A percentile compares a stretch with the other conserved stretches of the same genome.
Evolutionary conservation across 2,329 filamentous ascomycete genomes (phyloP).

Genomic region (Blastomyces parvus): DNA sequence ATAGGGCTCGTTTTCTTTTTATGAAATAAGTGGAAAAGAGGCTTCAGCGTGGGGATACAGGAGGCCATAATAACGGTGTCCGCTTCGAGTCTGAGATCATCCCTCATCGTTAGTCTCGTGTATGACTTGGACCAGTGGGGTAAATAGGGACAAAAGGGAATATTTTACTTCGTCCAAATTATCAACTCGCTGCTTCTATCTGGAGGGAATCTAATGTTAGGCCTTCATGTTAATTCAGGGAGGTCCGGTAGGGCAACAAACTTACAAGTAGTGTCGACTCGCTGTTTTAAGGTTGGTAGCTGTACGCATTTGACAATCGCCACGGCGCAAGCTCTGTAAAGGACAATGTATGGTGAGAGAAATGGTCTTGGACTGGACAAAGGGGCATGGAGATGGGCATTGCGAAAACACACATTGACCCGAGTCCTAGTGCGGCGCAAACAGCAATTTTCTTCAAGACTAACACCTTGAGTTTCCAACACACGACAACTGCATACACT

Average conservation of each 20-base stretch:
- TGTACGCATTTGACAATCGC: constrained; percentile 28
- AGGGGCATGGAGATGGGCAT: no score
- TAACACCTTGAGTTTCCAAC: constrained; percentile 29
- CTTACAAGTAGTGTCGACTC: constrained; percentile 26
- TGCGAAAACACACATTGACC: constrained; percentile 9
- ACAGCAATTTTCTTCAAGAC: constrained; percentile 24
- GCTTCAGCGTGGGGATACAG: constrained; percentile 27
- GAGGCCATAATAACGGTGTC: constrained; percentile 29
- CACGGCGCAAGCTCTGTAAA: constrained; percentile 24
- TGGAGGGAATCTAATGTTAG: not conserved
- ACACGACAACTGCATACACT: constrained; percentile 22
- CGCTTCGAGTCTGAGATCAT: constrained; percentile 22
- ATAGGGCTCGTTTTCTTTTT: not conserved
- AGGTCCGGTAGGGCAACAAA: not conserved
- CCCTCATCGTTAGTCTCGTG: not conserved
- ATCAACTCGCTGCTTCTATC: not conserved
- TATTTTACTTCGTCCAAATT: not conserved
- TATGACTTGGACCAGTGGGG: not conserved
- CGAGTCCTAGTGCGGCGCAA: constrained; percentile 23
- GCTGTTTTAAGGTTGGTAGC: constrained; percentile 21
- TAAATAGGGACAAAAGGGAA: not conserved
- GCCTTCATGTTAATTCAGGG: not conserved
- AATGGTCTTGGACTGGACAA: not conserved
- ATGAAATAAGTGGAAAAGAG: not conserved
- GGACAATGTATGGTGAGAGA: not conserved